A percentile compares a stretch with the other conserved stretches of the same genome.
Evolutionary conservation across 257 asterid genomes (phyloP).

Genomic region (Gentiana dahurica): DNA sequence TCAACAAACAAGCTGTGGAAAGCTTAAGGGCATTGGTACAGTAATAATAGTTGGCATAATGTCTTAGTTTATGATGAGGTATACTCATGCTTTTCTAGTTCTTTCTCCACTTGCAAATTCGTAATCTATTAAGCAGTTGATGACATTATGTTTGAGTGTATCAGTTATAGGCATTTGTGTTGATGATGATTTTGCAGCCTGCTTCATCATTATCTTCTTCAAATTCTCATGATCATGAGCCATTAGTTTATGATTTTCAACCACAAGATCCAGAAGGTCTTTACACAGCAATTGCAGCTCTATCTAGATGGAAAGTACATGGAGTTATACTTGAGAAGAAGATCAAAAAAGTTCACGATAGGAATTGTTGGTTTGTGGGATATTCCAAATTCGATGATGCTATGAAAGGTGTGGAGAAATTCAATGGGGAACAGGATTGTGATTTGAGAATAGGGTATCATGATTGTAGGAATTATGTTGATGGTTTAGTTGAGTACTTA

Average conservation of each 20-base stretch:
- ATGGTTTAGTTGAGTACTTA: constrained; percentile 50
- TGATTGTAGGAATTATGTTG: constrained; percentile 62
- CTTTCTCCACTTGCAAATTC: too few relatives aligned
- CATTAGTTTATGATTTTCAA: constrained; percentile 60
- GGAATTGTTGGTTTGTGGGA: constrained; percentile 72
- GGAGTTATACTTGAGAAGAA: constrained; percentile 52
- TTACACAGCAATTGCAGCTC: constrained; percentile 49
- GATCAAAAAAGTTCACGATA: constrained; percentile 40
- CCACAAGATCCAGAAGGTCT: constrained; percentile 69
- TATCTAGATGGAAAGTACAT: constrained; percentile 42
- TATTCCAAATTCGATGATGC: constrained; percentile 26
- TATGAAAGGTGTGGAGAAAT: constrained; percentile 24
- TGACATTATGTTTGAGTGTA: too few relatives aligned
- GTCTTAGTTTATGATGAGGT: too few relatives aligned
- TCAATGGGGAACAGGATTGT: constrained; percentile 51
- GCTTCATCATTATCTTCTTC: constrained; percentile 15
- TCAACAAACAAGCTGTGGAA: too few relatives aligned
- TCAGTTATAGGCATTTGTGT: too few relatives aligned
- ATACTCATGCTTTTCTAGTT: too few relatives aligned
- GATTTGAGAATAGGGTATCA: constrained; percentile 48
- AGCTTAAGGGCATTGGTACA: too few relatives aligned
- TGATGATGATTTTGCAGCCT: not conserved
- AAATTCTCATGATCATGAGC: constrained; percentile 9
- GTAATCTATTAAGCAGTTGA: too few relatives aligned
- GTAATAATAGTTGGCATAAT: too few relatives aligned